Base-by-base conservation (phyloP, 805 yeast species). In the Alloascoidea hylecoeti region DNA sequence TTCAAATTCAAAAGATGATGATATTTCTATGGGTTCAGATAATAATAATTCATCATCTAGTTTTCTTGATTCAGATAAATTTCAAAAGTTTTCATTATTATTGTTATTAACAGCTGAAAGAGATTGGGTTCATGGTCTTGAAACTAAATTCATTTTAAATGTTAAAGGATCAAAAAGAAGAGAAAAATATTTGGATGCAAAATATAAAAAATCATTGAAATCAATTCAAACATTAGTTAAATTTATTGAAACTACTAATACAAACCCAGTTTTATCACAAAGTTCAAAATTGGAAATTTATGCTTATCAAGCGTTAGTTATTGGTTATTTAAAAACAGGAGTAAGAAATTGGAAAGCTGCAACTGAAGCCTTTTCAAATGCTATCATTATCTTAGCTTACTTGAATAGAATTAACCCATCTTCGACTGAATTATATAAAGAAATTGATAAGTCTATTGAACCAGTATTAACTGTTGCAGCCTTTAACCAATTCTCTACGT, bases 81-180 rank as follows among this genome's bases (percentile, higher is more conserved):
- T n/a, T n/a, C n/a, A n/a, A n/a, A n/a, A n/a, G n/a, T n/a, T n/a
- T n/a, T n/a, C n/a, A n/a, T n/a, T n/a, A n/a, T n/a, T n/a, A n/a
- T n/a, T n/a, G n/a, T n/a, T n/a, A n/a, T n/a, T n/a, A n/a, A n/a
- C n/a, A n/a, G 75, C 80, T 1, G 97, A 92, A 56, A 70, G 95
- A 51, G 82, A 84, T 46, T 61, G 76, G 51, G 64, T 84, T 18
- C 72, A 68, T 46, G 79, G 88, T 1, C 66, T 74, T 53, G 86
- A 79, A 54, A 63, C 75, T 38, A 70, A 71, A 42, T 57, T 68
- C 6, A 55, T 67, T 36, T 55, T 73, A 42, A 83, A 73, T 43
- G 64, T 73, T 33, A 68, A 70, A 41, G 62, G 67, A 9, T 64
- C 71, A 5, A 59, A 57, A 23, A 52, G 63, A 51, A 52, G 55